phyloP scores from a whole-genome alignment of 257 asterid genomes.

The Haberlea rhodopensis region DNA sequence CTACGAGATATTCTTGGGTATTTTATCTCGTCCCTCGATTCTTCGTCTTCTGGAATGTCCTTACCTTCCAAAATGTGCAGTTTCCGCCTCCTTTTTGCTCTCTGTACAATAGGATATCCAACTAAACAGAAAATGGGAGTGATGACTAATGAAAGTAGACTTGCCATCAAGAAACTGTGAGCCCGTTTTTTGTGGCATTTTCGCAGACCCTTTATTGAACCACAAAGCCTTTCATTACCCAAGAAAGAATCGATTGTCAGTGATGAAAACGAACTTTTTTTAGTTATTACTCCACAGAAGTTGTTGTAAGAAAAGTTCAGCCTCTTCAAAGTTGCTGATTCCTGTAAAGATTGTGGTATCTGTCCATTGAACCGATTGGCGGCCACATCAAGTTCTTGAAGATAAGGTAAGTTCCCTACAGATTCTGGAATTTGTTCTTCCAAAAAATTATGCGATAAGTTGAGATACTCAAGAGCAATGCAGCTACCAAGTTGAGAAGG shows the following conservation, averaged over 20 bases:
- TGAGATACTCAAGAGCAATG: conserved; percentile 65
- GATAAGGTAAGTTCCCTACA: conserved; percentile 55
- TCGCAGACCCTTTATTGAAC: conserved; percentile 45
- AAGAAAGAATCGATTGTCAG: conserved; percentile 44
- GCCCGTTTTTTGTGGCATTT: conserved; percentile 39
- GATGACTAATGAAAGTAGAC: conserved; percentile 55
- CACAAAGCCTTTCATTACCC: conserved; percentile 58
- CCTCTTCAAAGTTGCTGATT: conserved; percentile 40
- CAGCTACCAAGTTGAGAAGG: conserved; percentile 86
- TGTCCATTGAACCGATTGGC: conserved; percentile 49
- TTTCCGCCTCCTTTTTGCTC: conserved; percentile 39
- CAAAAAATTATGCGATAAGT: conserved; percentile 43
- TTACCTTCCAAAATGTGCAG: conserved; percentile 28
- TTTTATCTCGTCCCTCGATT: conserved; percentile 36
- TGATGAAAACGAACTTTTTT: conserved; percentile 51
- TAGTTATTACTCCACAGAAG: conserved; percentile 48
- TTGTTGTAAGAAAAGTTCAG: conserved; percentile 66
- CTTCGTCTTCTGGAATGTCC: conserved; percentile 37
- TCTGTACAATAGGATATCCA: conserved; percentile 43
- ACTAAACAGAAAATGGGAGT: conserved; percentile 59
- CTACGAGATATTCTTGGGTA: conserved; percentile 60
- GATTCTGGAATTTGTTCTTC: conserved; percentile 55
- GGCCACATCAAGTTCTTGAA: conserved; percentile 58
- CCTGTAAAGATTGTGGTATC: conserved; percentile 46
- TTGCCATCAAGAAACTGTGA: conserved; percentile 50